Conservation (phyloP, 2,329 filamentous ascomycete genomes). For the Calonectria hongkongensis region DNA sequence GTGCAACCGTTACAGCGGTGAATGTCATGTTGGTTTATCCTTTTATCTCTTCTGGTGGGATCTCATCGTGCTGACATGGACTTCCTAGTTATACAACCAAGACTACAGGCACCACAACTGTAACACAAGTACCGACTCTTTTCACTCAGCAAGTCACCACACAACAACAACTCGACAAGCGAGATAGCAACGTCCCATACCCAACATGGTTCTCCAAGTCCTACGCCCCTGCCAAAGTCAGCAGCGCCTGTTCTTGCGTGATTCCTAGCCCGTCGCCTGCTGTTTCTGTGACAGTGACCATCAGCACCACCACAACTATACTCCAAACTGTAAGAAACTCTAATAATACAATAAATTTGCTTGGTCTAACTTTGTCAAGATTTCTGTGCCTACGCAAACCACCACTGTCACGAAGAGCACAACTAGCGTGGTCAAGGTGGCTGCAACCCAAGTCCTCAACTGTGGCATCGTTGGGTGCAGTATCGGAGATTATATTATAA, state of each 20-base stretch:
- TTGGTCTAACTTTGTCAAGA: not conserved
- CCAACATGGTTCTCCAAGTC: conserved; percentile 8
- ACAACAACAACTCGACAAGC: conserved; percentile 2
- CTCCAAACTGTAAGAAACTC: not conserved
- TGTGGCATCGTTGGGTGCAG: conserved; percentile 9
- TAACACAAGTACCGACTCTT: conserved; percentile 3
- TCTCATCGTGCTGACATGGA: not conserved
- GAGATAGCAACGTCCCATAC: conserved; percentile 1
- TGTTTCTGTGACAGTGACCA: not conserved
- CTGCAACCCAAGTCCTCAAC: conserved; percentile 5
- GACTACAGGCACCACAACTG: not conserved
- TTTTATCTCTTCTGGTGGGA: too few relatives aligned
- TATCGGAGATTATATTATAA: conserved; percentile 4
- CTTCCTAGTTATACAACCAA: not conserved
- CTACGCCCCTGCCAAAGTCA: not conserved
- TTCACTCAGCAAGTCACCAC: not conserved
- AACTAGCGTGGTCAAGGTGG: not conserved
- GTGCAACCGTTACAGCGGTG: not conserved
- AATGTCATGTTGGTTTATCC: not conserved
- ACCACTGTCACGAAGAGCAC: not conserved
- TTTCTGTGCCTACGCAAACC: not conserved
- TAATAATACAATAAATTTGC: too few relatives aligned
- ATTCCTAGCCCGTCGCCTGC: conserved; percentile 11
- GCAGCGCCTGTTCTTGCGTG: conserved; percentile 15
- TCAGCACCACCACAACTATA: not conserved